Percentiles rank a stretch among this genome's conserved stretches.
These are phyloP conservation scores for Rhododendron griersonianum DNA, from an alignment of 148 eudicot genomes.

Conservation along the genomic window DNA sequence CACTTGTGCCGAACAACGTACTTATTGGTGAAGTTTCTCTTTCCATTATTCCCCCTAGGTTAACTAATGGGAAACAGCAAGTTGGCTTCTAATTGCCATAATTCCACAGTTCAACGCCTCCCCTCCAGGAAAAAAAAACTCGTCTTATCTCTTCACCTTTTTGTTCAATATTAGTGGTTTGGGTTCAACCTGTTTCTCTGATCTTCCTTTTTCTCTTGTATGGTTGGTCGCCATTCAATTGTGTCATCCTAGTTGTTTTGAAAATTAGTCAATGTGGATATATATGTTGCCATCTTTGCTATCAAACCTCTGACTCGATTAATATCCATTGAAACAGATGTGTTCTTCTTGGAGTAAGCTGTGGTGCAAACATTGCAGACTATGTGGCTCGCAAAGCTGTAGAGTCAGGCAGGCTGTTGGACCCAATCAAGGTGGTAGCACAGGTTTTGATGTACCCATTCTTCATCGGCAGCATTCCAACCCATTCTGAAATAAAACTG, in stretches of 20 bases:
- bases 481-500: slow-evolving; percentile 83
- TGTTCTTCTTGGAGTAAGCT: slow-evolving; percentile 91
- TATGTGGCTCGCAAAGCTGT: slow-evolving; percentile 84
- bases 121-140: not conserved
- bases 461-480: slow-evolving; percentile 82
- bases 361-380: slow-evolving; percentile 89
- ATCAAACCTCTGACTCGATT: not conserved
- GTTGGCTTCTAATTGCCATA: not conserved
- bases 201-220: not conserved
- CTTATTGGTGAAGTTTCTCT: not conserved
- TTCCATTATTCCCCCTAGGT: not conserved
- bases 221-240: not conserved
- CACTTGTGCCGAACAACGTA: not conserved
- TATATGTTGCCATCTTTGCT: not conserved
- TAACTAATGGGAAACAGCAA: not conserved
- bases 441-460: slow-evolving; percentile 95
- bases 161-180: not conserved
- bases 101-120: not conserved
- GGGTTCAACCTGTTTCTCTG: not conserved
- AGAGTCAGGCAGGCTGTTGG: slow-evolving; percentile 64
- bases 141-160: not conserved
- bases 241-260: not conserved
- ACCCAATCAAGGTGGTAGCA: slow-evolving; percentile 92
- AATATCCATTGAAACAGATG: slow-evolving; percentile 42
- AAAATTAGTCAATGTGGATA: not conserved